Evolutionary conservation across 805 yeast species (phyloP), one percentile per base, ranked within the genome.

Genomic region (Schwanniomyces occidentalis): DNA sequence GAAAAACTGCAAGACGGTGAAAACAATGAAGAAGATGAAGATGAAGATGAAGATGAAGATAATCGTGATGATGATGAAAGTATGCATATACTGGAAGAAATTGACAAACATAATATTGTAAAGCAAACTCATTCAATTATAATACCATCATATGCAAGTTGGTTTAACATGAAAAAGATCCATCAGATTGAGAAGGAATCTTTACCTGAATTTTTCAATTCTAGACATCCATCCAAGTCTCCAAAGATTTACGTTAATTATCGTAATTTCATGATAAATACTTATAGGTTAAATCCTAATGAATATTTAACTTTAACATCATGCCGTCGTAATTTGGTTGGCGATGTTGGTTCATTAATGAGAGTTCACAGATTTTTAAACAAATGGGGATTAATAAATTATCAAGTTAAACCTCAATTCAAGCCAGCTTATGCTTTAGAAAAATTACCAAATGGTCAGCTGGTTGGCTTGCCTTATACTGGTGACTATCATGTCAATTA

Each of bases 321-420:
- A 0, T 84, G 89, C 37, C 80, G 98, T 56, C 80, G 97, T 49
- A 87, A 87, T 48, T 71, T 90, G 38, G 89, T 87, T 9, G 95
- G 96, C 37, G 97, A 90, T 65, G 95, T 88, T 5, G 91, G 95
- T 2, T 78, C 96, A 0, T 75, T 90, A 41, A 76, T 89, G 71
- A 77, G 96, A 44, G 79, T 90, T 6, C 95, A 87, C 53, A 73
- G 81, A 34, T 89, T 90, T 54, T 65, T 90, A 38, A 86, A 80
- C 48, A 85, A 84, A 56, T 90, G 97, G 97, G 97, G 97, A 0
- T 68, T 90, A 33, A 86, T 90, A 34, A 90, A 90, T 60, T 90
- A 90, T 58, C 97, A 90, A 59, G 95, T 90, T 2, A 85, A 83
- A 54, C 86, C 90, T 1, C 85, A 78, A 43, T 69, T 80, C 35